phyloP scores from a whole-genome alignment of 2,329 filamentous ascomycete species.

The Beauveria asiatica region DNA sequence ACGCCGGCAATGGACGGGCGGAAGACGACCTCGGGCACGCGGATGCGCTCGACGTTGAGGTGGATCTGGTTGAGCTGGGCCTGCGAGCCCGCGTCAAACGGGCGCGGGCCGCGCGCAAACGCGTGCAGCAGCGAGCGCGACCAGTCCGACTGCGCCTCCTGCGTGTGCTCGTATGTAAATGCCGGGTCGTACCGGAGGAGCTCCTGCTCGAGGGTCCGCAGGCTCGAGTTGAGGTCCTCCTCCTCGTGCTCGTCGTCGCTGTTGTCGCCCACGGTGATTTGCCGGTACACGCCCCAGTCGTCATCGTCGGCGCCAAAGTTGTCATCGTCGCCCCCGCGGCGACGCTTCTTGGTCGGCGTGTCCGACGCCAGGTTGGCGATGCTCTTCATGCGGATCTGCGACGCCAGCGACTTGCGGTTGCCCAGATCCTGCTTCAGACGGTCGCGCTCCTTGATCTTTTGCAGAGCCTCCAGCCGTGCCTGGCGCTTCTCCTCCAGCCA shows the following conservation, averaged over 20 bases:
- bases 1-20: constrained; percentile 85
- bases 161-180: constrained; percentile 87
- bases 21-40: constrained; percentile 88
- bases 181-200: constrained; percentile 77
- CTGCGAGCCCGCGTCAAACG: constrained; percentile 70
- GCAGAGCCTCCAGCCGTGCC: constrained; percentile 60
- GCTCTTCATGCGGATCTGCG: constrained; percentile 96
- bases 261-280: constrained; percentile 73
- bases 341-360: constrained; percentile 71
- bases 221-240: constrained; percentile 66
- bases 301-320: constrained; percentile 95
- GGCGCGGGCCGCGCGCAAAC: constrained; percentile 79
- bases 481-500: constrained; percentile 81
- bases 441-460: constrained; percentile 89
- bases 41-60: constrained; percentile 92
- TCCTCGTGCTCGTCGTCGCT: constrained; percentile 90
- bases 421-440: constrained; percentile 88
- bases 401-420: constrained; percentile 92
- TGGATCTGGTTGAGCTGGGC: constrained; percentile 80
- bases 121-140: constrained; percentile 84
- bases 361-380: constrained; percentile 94
- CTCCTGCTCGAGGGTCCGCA: constrained; percentile 74
- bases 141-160: constrained; percentile 92
- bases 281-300: constrained; percentile 95
- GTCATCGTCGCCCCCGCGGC: constrained; percentile 85